Percentiles rank a stretch among this genome's conserved stretches.
Evolutionary conservation across 139 green algal species (phyloP).

Genomic region (Coelastrella sp.): DNA sequence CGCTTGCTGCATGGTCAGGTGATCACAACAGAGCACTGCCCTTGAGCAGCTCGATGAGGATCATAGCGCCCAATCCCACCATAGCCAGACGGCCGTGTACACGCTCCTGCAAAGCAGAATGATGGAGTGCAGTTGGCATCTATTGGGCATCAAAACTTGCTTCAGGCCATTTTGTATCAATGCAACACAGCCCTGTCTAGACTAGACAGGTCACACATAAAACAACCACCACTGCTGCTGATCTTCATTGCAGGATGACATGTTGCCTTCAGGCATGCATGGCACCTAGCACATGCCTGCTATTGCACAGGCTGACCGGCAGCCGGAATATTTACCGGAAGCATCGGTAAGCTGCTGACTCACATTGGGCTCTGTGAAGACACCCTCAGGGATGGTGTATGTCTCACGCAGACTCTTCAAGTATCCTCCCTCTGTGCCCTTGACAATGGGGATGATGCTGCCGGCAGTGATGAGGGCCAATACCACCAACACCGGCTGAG

Average conservation of each 20-base stretch:
- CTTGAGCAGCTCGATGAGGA: conserved; percentile 53
- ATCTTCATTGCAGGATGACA: too few relatives aligned
- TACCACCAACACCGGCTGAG: conserved; percentile 57
- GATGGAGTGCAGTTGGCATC: too few relatives aligned
- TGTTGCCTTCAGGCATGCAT: too few relatives aligned
- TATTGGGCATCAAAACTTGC: too few relatives aligned
- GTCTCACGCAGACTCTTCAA: conserved; percentile 53
- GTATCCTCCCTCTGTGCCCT: conserved; percentile 65
- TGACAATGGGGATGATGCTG: conserved; percentile 62
- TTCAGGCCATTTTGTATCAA: too few relatives aligned
- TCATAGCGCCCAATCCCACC: conserved; percentile 48
- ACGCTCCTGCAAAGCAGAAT: conserved; percentile 58
- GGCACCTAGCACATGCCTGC: too few relatives aligned
- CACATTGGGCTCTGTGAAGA: conserved; percentile 15
- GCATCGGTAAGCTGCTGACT: too few relatives aligned
- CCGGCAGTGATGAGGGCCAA: conserved; percentile 54
- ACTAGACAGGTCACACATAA: too few relatives aligned
- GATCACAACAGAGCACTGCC: conserved; percentile 56
- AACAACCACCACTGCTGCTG: too few relatives aligned
- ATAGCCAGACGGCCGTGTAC: conserved; percentile 65
- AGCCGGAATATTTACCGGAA: too few relatives aligned
- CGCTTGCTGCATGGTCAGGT: background rate
- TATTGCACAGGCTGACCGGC: too few relatives aligned
- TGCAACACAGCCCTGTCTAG: too few relatives aligned
- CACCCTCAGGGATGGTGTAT: conserved; percentile 54